phyloP scores from a whole-genome alignment of 2,329 filamentous ascomycete species.

The Mycosphaerelloides madeirae region DNA sequence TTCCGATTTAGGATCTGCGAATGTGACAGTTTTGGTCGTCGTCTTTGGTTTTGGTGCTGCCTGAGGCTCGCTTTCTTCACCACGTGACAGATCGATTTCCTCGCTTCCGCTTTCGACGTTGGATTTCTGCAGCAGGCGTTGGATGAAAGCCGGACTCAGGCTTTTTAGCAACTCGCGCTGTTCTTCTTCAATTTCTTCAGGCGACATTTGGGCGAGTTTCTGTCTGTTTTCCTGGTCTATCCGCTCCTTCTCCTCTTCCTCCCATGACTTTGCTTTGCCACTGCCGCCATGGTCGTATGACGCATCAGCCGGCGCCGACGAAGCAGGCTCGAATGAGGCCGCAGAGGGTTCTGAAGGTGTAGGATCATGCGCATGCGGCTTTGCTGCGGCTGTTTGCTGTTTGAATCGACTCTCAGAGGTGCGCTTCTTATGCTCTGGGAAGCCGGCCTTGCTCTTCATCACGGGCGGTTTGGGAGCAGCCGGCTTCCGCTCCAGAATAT shows the following conservation, averaged over 20 bases:
- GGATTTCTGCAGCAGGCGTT: conserved; percentile 70
- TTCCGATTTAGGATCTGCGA: conserved; percentile 15
- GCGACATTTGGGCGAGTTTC: conserved; percentile 71
- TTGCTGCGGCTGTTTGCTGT: conserved; percentile 47
- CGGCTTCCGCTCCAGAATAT: conserved; percentile 72
- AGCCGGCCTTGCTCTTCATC: conserved; percentile 59
- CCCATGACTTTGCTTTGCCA: conserved; percentile 27
- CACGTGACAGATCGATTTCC: conserved; percentile 34
- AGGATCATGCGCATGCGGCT: neutral
- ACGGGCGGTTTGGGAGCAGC: conserved; percentile 56
- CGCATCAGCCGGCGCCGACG: neutral
- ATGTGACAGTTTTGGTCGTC: conserved; percentile 18
- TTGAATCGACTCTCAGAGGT: conserved; percentile 73
- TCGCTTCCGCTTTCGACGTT: conserved; percentile 64
- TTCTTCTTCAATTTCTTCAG: conserved; percentile 74
- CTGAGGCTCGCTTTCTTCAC: neutral
- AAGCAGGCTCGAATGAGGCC: neutral
- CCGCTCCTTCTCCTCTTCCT: conserved; percentile 58
- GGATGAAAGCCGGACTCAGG: conserved; percentile 69
- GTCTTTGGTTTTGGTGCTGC: conserved; percentile 2
- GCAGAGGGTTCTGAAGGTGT: neutral
- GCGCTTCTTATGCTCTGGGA: conserved; percentile 83
- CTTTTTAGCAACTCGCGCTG: conserved; percentile 73
- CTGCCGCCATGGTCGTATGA: conserved; percentile 8
- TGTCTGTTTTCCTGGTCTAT: conserved; percentile 82